Conservation (phyloP, 1,284 basidiomycete genomes). For the Ceratobasidium sp. region DNA sequence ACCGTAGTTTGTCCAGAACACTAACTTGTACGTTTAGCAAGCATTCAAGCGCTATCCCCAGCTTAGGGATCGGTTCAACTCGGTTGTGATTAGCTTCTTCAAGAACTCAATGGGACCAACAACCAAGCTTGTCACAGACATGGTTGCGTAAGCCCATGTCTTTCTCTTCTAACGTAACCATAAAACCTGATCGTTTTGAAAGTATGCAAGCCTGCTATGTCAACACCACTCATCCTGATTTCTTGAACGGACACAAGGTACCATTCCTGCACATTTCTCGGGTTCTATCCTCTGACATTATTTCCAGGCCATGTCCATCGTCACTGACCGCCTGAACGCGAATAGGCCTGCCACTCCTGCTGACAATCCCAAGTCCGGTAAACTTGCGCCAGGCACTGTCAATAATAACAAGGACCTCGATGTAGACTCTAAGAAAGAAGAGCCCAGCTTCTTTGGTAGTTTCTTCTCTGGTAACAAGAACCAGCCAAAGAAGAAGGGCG, state of each 20-base stretch:
- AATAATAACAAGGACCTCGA: conserved; percentile 96
- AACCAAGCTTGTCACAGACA: conserved; percentile 89
- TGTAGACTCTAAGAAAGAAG: conserved; percentile 84
- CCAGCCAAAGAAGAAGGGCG: conserved; percentile 71
- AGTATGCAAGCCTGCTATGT: conserved; percentile 98
- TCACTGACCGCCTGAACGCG: conserved; percentile 82
- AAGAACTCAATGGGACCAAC: conserved; percentile 92
- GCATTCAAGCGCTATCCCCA: conserved; percentile 94
- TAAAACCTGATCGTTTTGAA: conserved; percentile 41
- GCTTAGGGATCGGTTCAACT: conserved; percentile 90
- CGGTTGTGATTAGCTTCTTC: conserved; percentile 95
- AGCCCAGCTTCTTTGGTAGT: conserved; percentile 91
- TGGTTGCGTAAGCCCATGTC: conserved; percentile 74
- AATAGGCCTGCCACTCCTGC: conserved; percentile 68
- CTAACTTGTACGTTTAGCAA: conserved; percentile 61
- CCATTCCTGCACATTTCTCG: neutral
- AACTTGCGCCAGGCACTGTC: conserved; percentile 64
- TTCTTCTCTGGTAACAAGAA: conserved; percentile 73
- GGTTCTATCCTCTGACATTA: neutral
- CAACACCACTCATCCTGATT: conserved; percentile 99
- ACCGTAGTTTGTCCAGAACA: conserved; percentile 4
- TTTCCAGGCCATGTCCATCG: conserved; percentile 83
- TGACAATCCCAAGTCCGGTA: conserved; percentile 72
- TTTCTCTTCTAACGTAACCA: conserved; percentile 7
- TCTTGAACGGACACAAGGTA: conserved; percentile 91